Conservation (phyloP, 1,139 yeast genomes). For the Saccharomyces hybrid region DNA sequence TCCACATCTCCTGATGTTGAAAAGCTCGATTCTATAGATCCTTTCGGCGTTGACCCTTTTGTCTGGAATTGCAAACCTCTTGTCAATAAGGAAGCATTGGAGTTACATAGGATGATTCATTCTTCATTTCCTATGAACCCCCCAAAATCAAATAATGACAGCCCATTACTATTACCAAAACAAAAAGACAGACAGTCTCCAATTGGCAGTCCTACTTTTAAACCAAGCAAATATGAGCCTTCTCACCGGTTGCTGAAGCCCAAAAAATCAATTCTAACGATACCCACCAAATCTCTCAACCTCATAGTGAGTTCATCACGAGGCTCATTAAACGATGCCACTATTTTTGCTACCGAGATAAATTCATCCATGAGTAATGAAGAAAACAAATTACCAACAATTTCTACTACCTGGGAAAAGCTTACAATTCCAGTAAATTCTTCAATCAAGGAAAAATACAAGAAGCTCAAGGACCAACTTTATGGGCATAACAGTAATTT, state of each 20-base stretch:
- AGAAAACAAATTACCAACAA: slow-evolving; percentile 57
- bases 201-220: not conserved
- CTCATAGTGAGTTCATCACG: slow-evolving; percentile 61
- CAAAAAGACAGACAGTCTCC: not conserved
- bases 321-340: slow-evolving; percentile 61
- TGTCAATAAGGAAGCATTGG: slow-evolving; percentile 12
- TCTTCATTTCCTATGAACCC: slow-evolving; percentile 28
- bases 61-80: slow-evolving; percentile 10
- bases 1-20: slow-evolving; percentile 15
- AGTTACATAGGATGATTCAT: slow-evolving; percentile 15
- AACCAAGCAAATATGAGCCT: slow-evolving; percentile 9
- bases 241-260: slow-evolving; percentile 32
- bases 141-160: not conserved
- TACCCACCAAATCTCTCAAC: slow-evolving; percentile 37
- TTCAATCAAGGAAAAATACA: slow-evolving; percentile 25
- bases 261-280: slow-evolving; percentile 39
- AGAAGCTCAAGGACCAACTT: slow-evolving; percentile 21
- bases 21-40: slow-evolving; percentile 9
- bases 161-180: slow-evolving; percentile 35
- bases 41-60: slow-evolving; percentile 5
- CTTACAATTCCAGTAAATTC: slow-evolving; percentile 61
- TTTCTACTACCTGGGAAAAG: slow-evolving; percentile 50
- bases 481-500: slow-evolving; percentile 4
- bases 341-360: slow-evolving; percentile 67
- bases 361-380: slow-evolving; percentile 43